Conservation (phyloP, 768 basidiomycete species). For the Pisolithus marmoratus region DNA sequence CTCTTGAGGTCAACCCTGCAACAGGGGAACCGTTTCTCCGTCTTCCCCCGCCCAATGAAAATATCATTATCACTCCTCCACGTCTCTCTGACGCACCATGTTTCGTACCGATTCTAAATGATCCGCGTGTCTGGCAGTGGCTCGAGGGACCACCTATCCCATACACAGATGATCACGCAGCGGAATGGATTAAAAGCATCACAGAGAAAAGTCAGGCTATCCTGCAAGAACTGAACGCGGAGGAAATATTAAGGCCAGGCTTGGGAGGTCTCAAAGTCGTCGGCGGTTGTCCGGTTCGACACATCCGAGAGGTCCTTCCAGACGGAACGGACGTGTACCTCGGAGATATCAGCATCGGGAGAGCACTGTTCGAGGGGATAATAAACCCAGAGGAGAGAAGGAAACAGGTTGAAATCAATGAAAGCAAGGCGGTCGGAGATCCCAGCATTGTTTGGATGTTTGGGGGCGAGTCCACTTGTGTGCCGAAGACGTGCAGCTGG, state of each 20-base stretch:
- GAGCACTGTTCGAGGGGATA: slow-evolving; percentile 23
- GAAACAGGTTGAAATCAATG: slow-evolving; percentile 36
- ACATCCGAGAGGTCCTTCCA: slow-evolving; percentile 47
- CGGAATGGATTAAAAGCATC: slow-evolving; percentile 29
- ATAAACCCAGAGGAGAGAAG: slow-evolving; percentile 34
- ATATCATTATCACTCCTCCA: slow-evolving; percentile 56
- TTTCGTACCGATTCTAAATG: slow-evolving; percentile 41
- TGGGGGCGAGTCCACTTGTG: slow-evolving; percentile 41
- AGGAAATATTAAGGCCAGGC: slow-evolving; percentile 10
- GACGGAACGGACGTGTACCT: slow-evolving; percentile 51
- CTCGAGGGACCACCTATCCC: slow-evolving; percentile 49
- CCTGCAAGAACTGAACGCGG: slow-evolving; percentile 15
- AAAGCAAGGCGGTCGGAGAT: slow-evolving; percentile 39
- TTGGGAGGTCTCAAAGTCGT: slow-evolving; percentile 31
- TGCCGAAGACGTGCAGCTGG: background rate
- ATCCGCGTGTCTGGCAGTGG: slow-evolving; percentile 40
- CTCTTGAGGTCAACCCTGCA: slow-evolving; percentile 35
- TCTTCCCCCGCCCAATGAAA: slow-evolving; percentile 42
- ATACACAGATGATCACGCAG: slow-evolving; percentile 40
- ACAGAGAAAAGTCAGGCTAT: slow-evolving; percentile 15
- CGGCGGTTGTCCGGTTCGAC: slow-evolving; percentile 42
- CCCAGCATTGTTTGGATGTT: slow-evolving; percentile 54
- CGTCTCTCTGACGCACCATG: slow-evolving; percentile 38
- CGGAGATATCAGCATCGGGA: slow-evolving; percentile 32
- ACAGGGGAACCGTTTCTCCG: slow-evolving; percentile 54